Conservation (phyloP, 2,329 filamentous ascomycete genomes). For the Fusarium sp. region DNA sequence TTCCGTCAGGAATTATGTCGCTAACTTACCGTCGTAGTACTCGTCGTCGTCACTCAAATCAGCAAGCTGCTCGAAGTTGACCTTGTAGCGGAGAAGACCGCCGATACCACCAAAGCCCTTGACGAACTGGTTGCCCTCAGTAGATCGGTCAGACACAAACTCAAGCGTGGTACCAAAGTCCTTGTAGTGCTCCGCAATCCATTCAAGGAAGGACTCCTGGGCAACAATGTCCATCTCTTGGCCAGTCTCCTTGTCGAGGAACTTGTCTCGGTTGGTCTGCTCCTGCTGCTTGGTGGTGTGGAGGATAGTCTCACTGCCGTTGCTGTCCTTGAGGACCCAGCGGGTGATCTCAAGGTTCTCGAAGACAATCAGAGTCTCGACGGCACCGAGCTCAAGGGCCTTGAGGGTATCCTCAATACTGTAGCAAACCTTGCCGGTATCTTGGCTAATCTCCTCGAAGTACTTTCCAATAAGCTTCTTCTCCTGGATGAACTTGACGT, state of each 20-base stretch:
- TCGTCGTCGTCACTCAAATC: conserved; percentile 95
- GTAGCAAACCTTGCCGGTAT: conserved; percentile 97
- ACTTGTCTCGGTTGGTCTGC: conserved; percentile 78
- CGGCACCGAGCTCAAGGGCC: conserved; percentile 93
- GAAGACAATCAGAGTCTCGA: conserved; percentile 94
- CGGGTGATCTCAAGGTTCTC: conserved; percentile 97
- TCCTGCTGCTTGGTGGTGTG: conserved; percentile 89
- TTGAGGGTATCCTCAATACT: conserved; percentile 98
- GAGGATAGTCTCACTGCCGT: conserved; percentile 78
- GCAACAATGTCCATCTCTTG: conserved; percentile 96
- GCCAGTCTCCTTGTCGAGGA: conserved; percentile 95
- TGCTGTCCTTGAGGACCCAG: conserved; percentile 87
- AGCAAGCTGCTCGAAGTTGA: conserved; percentile 99
- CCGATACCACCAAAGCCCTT: conserved; percentile 99
- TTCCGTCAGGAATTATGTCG: background rate
- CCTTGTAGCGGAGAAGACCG: conserved; percentile 97
- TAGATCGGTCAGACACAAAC: conserved; percentile 97
- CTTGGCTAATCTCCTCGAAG: conserved; percentile 98
- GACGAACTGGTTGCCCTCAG: conserved; percentile 99
- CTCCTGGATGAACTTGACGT: conserved; percentile 99
- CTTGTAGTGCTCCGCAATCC: conserved; percentile 98
- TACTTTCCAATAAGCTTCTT: conserved; percentile 99
- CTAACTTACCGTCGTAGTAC: conserved; percentile 78
- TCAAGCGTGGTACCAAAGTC: conserved; percentile 96
- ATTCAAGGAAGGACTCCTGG: conserved; percentile 95